Percentiles rank a stretch among this genome's conserved stretches.
Conservation (phyloP, 2,329 filamentous ascomycete genomes). For the Alternaria angustiovoidea region DNA sequence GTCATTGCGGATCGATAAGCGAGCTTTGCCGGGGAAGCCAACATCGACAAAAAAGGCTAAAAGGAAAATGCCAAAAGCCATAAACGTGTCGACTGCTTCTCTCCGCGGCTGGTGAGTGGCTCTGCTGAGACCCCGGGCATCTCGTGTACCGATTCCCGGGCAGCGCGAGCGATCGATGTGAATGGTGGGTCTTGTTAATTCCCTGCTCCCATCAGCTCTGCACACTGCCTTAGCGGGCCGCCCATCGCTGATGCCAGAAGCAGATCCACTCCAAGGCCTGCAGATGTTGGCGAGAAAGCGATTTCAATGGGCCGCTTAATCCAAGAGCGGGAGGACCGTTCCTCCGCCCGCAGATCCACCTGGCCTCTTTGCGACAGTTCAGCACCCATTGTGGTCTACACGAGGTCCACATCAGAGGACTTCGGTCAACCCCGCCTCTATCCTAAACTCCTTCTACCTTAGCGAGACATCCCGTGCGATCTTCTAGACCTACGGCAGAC, state of each 20-base stretch:
- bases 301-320: slow-evolving; percentile 7
- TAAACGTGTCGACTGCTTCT: not conserved
- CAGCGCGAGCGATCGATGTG: not conserved
- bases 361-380: not conserved
- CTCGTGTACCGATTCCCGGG: not conserved
- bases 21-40: slow-evolving; percentile 2
- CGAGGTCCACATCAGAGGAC: not conserved
- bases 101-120: not conserved
- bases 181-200: not conserved
- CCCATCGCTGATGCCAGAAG: slow-evolving; percentile 12
- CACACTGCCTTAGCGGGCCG: slow-evolving; percentile 8
- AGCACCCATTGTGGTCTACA: not conserved
- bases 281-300: slow-evolving; percentile 7
- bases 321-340: slow-evolving; percentile 14
- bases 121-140: not conserved
- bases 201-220: slow-evolving; percentile 4
- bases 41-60: not conserved
- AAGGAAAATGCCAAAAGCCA: not conserved
- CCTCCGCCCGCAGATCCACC: slow-evolving; percentile 9
- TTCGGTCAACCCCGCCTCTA: slow-evolving; percentile 3
- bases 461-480: not conserved
- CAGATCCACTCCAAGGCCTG: slow-evolving; percentile 9
- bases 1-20: slow-evolving; percentile 5
- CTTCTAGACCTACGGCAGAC: not conserved
- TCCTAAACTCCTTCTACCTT: not conserved